Evolutionary conservation across 1,284 basidiomycete genomes (phyloP), one percentile per base, ranked within the genome.

Genomic region (Dichomitus squalens): DNA sequence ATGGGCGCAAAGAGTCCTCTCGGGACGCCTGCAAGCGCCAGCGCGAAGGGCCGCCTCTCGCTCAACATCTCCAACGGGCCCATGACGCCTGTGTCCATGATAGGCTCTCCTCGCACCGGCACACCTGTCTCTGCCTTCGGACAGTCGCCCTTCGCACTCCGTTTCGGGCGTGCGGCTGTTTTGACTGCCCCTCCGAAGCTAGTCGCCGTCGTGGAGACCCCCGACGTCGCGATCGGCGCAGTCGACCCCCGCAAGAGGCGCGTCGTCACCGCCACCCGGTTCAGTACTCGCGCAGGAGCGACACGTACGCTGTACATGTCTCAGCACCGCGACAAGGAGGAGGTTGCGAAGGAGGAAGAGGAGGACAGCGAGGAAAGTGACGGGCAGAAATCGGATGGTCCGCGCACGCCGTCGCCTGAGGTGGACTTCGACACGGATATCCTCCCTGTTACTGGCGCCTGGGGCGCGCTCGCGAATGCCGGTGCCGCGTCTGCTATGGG

Each of bases 201-300:
- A 35, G 82, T 93, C n/a, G 88, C 86, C 3, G 77, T 92, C 36
- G 86, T 93, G 9, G 90, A 91, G 69, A 93, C 90, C 16, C 90
- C 90, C 0, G 91, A 93, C 70, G 87, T 92, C 7, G 90, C 85
- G 16, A 85, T 92, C 36, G 90, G 90, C 25, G 89, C 90, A 33
- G 90, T 93, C 8, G 90, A 93, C 71, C 85, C 90, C 11, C 77
- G 80, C 71, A 93, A 93, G 79, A 79, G 89, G 62, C 76, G 93
- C 41, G 90, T 94, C 2, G 87, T 93, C 14, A 93, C 92, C 53
- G 88, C 92, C 7, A 95, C 92, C 33, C 78, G 92, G 59, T 95
- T 95, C 73, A 92, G 90, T 70, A 87, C 88, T 16, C 78, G 92
- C 49, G 77, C 81, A 4, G 92, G 92, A 7, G 92, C 92, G 23